These are phyloP conservation scores for Sarocladium strictum DNA, from an alignment of 2,329 filamentous ascomycete genomes.

Conservation along the genomic window DNA sequence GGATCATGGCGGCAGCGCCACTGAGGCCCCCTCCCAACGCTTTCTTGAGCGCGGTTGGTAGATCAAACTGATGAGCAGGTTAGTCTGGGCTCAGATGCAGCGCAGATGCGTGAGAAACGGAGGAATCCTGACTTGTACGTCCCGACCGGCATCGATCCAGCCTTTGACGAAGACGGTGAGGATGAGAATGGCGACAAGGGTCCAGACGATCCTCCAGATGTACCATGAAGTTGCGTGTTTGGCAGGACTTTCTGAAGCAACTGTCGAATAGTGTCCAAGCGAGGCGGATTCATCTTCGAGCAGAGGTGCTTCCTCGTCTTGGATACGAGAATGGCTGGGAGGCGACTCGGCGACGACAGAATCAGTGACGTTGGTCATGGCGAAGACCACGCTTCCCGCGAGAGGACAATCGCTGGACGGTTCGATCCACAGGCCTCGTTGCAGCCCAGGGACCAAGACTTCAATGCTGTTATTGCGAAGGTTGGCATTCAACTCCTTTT, in stretches of 20 bases:
- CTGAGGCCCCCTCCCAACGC: conserved; percentile 41
- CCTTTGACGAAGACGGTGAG: conserved; percentile 36
- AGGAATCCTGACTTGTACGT: conserved; percentile 30
- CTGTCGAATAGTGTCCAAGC: too few relatives aligned
- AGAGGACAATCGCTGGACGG: too few relatives aligned
- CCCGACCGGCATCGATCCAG: conserved; percentile 36
- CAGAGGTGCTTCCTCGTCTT: background rate
- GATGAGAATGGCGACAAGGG: conserved; percentile 12
- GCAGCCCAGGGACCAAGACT: too few relatives aligned
- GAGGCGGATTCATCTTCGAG: background rate
- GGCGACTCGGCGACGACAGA: background rate
- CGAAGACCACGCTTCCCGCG: too few relatives aligned
- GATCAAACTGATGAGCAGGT: conserved; percentile 32
- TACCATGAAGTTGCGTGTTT: background rate
- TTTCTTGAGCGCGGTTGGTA: conserved; percentile 34
- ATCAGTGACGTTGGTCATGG: background rate
- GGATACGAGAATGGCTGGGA: background rate
- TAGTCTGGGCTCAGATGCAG: background rate
- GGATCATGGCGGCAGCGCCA: conserved; percentile 41
- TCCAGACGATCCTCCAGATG: background rate
- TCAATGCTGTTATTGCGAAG: too few relatives aligned
- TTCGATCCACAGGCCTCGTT: too few relatives aligned
- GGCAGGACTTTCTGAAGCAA: background rate
- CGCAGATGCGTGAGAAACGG: background rate
- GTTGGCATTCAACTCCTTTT: too few relatives aligned